Percentiles rank a stretch among this genome's conserved stretches.
Evolutionary conservation across 2,329 filamentous ascomycete species (phyloP).

Genomic region (Orbilia javanica): DNA sequence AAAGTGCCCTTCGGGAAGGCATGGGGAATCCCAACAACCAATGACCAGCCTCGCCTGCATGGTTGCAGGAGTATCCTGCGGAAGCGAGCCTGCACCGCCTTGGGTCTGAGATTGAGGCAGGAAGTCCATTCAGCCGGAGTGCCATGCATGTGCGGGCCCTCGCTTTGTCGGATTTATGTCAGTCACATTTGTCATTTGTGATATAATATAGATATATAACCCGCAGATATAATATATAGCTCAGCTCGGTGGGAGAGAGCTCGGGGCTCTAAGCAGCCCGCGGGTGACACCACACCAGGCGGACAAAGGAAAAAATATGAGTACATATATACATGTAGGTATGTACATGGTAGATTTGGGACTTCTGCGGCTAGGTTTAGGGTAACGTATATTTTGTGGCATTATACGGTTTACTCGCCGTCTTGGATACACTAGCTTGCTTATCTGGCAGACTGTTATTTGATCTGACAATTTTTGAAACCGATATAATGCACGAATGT

Average conservation of each 20-base stretch:
- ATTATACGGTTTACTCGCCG: slow-evolving; percentile 22
- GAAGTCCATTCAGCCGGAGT: slow-evolving; percentile 30
- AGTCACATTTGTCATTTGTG: slow-evolving; percentile 26
- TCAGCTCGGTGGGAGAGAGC: slow-evolving; percentile 18
- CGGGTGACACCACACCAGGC: slow-evolving; percentile 30
- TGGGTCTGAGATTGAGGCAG: slow-evolving; percentile 34
- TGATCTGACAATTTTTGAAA: slow-evolving; percentile 10
- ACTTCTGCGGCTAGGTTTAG: slow-evolving; percentile 10
- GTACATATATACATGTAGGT: background rate
- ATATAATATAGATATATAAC: slow-evolving; percentile 9
- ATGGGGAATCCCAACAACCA: slow-evolving; percentile 44
- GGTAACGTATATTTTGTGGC: slow-evolving; percentile 44
- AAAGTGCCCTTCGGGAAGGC: slow-evolving; percentile 45
- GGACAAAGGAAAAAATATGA: background rate
- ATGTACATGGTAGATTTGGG: no score
- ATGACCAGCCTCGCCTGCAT: slow-evolving; percentile 39
- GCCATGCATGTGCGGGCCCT: slow-evolving; percentile 35
- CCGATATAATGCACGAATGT: slow-evolving; percentile 25
- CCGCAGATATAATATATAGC: slow-evolving; percentile 1
- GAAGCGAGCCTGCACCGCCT: slow-evolving; percentile 42
- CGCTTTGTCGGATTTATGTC: slow-evolving; percentile 57
- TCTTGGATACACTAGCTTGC: background rate
- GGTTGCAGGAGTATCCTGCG: slow-evolving; percentile 33
- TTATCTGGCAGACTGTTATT: slow-evolving; percentile 33
- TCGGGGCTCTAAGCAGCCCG: background rate